A percentile compares a stretch with the other conserved stretches of the same genome.
Conservation (phyloP, 2,329 filamentous ascomycete genomes). For the Paecilomyces fulvus region DNA sequence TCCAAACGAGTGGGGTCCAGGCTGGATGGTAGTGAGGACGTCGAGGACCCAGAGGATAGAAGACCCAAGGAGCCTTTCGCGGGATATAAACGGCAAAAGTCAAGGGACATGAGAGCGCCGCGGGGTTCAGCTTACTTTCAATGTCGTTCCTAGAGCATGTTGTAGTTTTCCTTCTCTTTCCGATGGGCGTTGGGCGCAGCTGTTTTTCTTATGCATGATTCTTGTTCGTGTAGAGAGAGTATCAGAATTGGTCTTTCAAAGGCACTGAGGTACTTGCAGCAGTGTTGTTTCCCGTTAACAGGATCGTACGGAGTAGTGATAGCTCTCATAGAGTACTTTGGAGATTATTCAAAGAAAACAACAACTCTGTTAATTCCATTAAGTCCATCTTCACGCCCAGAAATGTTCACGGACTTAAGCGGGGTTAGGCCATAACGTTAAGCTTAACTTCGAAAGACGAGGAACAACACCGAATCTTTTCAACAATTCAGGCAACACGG, state of each 20-base stretch:
- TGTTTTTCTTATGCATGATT: neutral
- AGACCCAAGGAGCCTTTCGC: neutral
- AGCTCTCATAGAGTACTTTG: too few relatives aligned
- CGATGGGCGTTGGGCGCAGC: neutral
- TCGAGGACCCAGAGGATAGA: neutral
- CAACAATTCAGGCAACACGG: neutral
- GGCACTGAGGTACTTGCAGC: too few relatives aligned
- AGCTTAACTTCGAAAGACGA: neutral
- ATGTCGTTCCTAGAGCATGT: neutral
- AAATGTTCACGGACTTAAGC: neutral
- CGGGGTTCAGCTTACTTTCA: neutral
- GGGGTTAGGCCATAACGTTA: neutral
- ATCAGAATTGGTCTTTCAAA: too few relatives aligned
- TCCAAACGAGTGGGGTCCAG: neutral
- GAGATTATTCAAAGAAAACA: too few relatives aligned
- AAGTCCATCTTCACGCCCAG: too few relatives aligned
- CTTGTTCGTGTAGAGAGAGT: too few relatives aligned
- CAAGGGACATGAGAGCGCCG: neutral
- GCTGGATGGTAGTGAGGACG: neutral
- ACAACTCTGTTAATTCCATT: too few relatives aligned
- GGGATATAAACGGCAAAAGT: neutral
- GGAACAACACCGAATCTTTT: neutral
- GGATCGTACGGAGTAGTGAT: too few relatives aligned
- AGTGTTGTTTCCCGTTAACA: too few relatives aligned
- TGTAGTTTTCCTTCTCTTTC: neutral